Evolutionary conservation across 768 basidiomycete genomes (phyloP), one percentile per base, ranked within the genome.

Genomic region (Coprinellus micaceus): DNA sequence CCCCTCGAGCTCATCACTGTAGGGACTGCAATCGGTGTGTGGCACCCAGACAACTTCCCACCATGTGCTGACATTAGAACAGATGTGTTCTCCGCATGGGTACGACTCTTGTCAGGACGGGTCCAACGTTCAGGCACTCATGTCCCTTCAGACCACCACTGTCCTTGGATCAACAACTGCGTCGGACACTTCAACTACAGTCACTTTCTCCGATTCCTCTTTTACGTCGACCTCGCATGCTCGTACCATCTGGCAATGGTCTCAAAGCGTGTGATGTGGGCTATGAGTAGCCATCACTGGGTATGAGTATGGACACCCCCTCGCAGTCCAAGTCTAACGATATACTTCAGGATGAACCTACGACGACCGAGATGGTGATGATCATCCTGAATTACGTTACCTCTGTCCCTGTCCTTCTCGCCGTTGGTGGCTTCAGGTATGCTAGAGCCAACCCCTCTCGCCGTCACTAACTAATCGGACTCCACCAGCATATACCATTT

Each of bases 371-470:
- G 66, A 75, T 98, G 21, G 71, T 97, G 13, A 87, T 93, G 68
- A 82, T 94, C n/a, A 80, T 98, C 39, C 71, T 93, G 62, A 99
- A 98, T 70, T 93, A 88, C 64, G 86, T 85, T 3, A 72, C 88
- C 1, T 95, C 92, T 67, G 70, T 89, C 17, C 96, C 95, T 1
- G 95, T 98, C 15, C 70, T 94, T 29, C 69, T 98, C 43, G 77
- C 84, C 26, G 97, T 99, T 39, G 95, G 96, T 2, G 82, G 82
- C 26, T 98, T 99, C 77, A 96, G 94, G 91, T 89, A n/a, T n/a
- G n/a, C n/a, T n/a, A n/a, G n/a, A n/a, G n/a, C n/a, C n/a, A n/a
- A n/a, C n/a, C n/a, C n/a, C n/a, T n/a, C n/a, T n/a, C n/a, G n/a
- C n/a, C n/a, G n/a, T n/a, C n/a, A n/a, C n/a, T n/a, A n/a, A n/a